Base-by-base conservation (phyloP, 2,329 filamentous ascomycete genomes). In the Stagonosporopsis cucurbitacearum region DNA sequence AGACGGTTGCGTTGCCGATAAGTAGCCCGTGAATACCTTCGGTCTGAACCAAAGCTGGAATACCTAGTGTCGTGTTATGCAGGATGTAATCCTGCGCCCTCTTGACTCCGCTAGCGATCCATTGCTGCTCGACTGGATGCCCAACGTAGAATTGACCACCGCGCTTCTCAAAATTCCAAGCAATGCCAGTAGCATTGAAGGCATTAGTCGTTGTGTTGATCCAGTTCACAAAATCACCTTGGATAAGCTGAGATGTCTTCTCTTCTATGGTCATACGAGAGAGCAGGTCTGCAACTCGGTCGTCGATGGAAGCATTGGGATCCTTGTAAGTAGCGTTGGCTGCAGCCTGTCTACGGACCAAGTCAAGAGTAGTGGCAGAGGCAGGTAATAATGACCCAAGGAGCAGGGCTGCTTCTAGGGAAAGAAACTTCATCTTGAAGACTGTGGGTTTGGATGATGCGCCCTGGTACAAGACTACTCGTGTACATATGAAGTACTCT, bases 11-110 rank as follows among this genome's bases (percentile, higher is more conserved):
- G 70, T 91, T 91, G 9, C 84, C 83, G 39, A 88, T 83, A 28
- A 91, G 78, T 62, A 91, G 86, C 1, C 88, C 89, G 66, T 92
- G 89, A 40, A 92, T 88, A 33, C 86, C 88, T 74, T 92, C 89
- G 3, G 84, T 88, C 73, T 92, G 89, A 13, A 89, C 85, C 62
- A 91, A 82, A 1, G 89, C 86, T 6, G 89, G 89, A 48, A 92
- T 92, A 11, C 70, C 89, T 8, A 88, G 75, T 1, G 83, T 86
- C 1, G 87, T 89, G 60, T 88, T 85, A 17, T 90, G 78, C 43
- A 86, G 64, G 2, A 90, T 77, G 61, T 91, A 91, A 49, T 91
- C 86, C 66, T 92, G 88, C 3, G 81, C 89, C 33, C 79, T 77
- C 71, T 85, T 85, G 63, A 90, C 82, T 44, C 86, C 86, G 19